Conservation (phyloP, 306 rosid genomes). For the Cyamopsis tetragonoloba region DNA sequence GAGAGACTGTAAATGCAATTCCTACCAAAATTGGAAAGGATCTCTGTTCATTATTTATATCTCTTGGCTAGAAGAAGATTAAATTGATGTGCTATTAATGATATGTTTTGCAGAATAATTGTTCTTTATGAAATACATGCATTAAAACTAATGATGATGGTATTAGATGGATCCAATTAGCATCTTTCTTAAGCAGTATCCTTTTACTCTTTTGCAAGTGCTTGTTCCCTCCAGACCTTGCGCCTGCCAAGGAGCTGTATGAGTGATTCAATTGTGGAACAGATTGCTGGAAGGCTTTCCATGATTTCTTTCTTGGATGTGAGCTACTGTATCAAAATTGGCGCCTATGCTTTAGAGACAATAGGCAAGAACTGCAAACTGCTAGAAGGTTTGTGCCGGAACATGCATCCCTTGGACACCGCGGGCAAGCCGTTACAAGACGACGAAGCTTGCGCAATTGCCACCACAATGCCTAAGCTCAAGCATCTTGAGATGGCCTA, state of each 20-base stretch:
- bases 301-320: conserved; percentile 80
- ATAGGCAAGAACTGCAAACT: conserved; percentile 87
- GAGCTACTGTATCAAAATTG: conserved; percentile 81
- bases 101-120: no score
- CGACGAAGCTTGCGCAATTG: conserved; percentile 82
- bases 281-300: conserved; percentile 66
- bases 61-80: background rate
- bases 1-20: no score
- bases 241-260: conserved; percentile 69
- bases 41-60: background rate
- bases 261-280: conserved; percentile 59
- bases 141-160: background rate
- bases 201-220: conserved; percentile 66
- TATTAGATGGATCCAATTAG: conserved; percentile 4
- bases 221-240: conserved; percentile 72
- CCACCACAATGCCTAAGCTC: conserved; percentile 93
- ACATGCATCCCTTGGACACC: conserved; percentile 88
- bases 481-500: conserved; percentile 95
- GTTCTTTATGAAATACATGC: no score
- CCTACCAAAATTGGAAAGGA: no score
- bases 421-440: conserved; percentile 72
- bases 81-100: background rate
- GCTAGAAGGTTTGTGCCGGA: conserved; percentile 70
- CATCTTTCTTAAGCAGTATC: conserved; percentile 19
- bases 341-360: conserved; percentile 58